Conservation (phyloP, 176 grass and related monocot genomes). For the Oryza officinalis region DNA sequence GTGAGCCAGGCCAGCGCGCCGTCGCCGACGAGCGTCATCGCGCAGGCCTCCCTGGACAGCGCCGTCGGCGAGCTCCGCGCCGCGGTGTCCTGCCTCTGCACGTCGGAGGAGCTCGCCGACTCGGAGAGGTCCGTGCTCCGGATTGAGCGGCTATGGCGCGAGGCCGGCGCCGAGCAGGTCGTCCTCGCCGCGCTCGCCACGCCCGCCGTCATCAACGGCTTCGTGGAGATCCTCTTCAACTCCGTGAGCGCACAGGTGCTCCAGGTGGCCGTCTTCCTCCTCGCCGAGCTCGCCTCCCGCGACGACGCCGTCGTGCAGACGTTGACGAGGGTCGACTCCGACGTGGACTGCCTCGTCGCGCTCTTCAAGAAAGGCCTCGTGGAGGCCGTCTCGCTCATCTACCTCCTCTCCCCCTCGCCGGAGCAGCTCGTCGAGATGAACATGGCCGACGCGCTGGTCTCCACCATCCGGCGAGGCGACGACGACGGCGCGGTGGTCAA, state of each 20-base stretch:
- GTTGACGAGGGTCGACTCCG: conserved; percentile 61
- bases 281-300: conserved; percentile 49
- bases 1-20: conserved; percentile 34
- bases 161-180: conserved; percentile 21
- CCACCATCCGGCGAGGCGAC: conserved; percentile 35
- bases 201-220: conserved; percentile 64
- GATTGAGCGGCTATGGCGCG: conserved; percentile 56
- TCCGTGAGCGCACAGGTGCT: conserved; percentile 54
- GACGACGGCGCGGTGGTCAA: conserved; percentile 43
- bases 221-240: conserved; percentile 73
- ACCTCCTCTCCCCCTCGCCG: conserved; percentile 44
- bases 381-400: conserved; percentile 56
- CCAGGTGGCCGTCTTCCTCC: conserved; percentile 52
- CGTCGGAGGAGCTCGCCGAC: conserved; percentile 54
- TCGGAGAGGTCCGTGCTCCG: conserved; percentile 55
- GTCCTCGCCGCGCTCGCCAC: conserved; percentile 34
- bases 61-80: conserved; percentile 50
- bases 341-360: conserved; percentile 67
- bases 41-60: conserved; percentile 46
- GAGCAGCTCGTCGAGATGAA: conserved; percentile 62
- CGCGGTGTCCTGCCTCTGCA: conserved; percentile 65
- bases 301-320: conserved; percentile 62
- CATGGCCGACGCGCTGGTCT: conserved; percentile 52
- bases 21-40: conserved; percentile 57
- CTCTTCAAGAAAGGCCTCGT: conserved; percentile 73